Evolutionary conservation across 2,329 filamentous ascomycete species (phyloP).

Genomic region (Westerdykella sp.): DNA sequence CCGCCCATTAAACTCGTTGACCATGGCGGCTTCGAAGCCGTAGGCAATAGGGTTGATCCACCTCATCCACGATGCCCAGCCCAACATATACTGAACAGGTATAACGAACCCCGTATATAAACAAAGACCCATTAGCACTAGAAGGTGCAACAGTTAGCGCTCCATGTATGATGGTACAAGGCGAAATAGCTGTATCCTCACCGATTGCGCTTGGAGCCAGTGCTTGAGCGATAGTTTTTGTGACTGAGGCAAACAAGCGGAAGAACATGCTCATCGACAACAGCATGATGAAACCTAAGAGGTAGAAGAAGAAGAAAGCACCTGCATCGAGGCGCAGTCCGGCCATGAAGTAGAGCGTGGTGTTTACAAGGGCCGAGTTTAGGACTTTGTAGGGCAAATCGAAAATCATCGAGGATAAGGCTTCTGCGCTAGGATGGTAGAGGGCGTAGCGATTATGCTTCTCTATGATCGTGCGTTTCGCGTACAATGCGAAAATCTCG

Average conservation of each 20-base stretch:
- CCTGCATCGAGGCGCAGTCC: constrained; percentile 65
- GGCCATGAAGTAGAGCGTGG: constrained; percentile 76
- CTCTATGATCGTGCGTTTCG: constrained; percentile 81
- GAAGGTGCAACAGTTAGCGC: constrained; percentile 35
- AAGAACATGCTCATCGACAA: constrained; percentile 78
- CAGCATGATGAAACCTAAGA: constrained; percentile 51
- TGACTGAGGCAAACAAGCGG: constrained; percentile 66
- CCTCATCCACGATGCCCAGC: constrained; percentile 46
- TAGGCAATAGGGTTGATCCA: constrained; percentile 74
- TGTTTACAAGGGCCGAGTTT: constrained; percentile 66
- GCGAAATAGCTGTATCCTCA: constrained; percentile 47
- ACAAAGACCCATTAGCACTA: constrained; percentile 54
- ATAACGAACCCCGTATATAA: constrained; percentile 62
- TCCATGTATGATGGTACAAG: constrained; percentile 50
- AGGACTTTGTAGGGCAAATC: constrained; percentile 72
- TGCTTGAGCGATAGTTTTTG: constrained; percentile 56
- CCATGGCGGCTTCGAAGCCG: constrained; percentile 69
- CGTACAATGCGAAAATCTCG: constrained; percentile 61
- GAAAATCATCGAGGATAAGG: constrained; percentile 70
- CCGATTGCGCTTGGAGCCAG: constrained; percentile 46
- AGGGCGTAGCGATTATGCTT: constrained; percentile 79
- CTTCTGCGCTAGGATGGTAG: constrained; percentile 83
- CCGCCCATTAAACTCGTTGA: constrained; percentile 55
- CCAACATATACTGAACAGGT: constrained; percentile 52
- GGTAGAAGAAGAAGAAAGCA: constrained; percentile 74